Evolutionary conservation across 78 protist species (phyloP).

Genomic region (Isochrysis galbana): DNA sequence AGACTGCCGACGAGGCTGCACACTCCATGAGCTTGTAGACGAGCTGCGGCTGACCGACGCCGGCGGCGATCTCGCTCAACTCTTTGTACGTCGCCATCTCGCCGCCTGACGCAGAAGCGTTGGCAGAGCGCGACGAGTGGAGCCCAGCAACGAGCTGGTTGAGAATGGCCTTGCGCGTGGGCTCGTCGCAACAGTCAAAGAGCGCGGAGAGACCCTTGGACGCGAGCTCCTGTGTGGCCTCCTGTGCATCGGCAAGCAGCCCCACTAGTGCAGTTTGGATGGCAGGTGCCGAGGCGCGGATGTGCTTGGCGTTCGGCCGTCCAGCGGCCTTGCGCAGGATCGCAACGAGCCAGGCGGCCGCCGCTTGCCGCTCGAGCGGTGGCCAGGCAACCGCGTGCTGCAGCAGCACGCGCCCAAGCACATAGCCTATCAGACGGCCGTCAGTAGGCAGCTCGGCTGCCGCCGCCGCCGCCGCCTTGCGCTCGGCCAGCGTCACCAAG

Average conservation of each 20-base stretch:
- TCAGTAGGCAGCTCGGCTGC: neutral
- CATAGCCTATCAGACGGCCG: neutral
- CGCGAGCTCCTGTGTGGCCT: neutral
- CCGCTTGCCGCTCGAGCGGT: neutral
- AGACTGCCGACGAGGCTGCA: neutral
- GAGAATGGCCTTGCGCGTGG: neutral
- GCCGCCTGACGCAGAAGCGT: neutral
- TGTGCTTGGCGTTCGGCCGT: neutral
- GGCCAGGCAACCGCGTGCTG: neutral
- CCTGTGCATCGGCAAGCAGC: neutral
- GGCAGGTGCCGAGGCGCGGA: neutral
- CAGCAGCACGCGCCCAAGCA: neutral
- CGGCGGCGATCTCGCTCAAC: neutral
- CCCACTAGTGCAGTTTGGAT: neutral
- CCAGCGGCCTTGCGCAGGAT: neutral
- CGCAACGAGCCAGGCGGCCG: constrained; percentile 14
- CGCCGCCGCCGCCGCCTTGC: neutral
- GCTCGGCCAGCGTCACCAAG: neutral
- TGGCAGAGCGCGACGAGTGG: neutral
- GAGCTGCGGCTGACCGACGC: neutral
- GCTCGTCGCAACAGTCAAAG: neutral
- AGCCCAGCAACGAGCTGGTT: neutral
- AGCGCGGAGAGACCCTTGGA: neutral
- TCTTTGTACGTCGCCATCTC: constrained; percentile 1
- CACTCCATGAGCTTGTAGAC: constrained; percentile 8